Base-by-base conservation (phyloP, 257 asterid species). In the Nicotiana tomentosiformis region DNA sequence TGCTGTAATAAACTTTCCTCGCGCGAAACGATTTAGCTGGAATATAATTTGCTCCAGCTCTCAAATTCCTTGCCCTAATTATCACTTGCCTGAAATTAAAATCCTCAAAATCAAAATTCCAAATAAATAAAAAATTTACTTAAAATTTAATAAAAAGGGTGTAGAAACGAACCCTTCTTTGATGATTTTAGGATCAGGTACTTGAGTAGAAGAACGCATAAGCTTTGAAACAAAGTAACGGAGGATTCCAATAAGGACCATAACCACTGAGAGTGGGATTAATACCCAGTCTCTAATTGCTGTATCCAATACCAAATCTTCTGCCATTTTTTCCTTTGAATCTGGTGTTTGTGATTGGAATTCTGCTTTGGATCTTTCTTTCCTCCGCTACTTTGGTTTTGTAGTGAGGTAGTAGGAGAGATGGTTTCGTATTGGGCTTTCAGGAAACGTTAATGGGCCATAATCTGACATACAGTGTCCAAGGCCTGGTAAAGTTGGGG, bases 271-370 rank as follows among this genome's bases (percentile, higher is more conserved):
- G 79, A 96, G 74, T 1, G 99, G 99, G 82, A 94, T 91, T 90
- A 96, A 77, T 3, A 96, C 98, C 99, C 99, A 96, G 86, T 94
- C 94, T 91, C 99, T 94, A 81, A 94, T 96, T 84, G 99, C 98
- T 64, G 98, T 94, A 76, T 94, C 99, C 89, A 96, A 66, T 18
- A 96, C 98, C 90, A 96, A 89, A 92, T 94, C 98, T 80, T 93
- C 99, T 87, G 97, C 99, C 99, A 96, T 93, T 61, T 85, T 74
- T 32, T 23, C 3, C 46, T 67, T 67, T 2, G 17, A 68, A 72
- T 72, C 37, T 8, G 51, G 37, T 20, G 16, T 46, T 72, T 39
- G 78, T 15, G 78, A n/a, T 70, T 70, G 57, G 58, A 39, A 11
- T 70, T 70, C 46, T 17, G 9, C 8, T 69, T 69, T 30, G 35